These are phyloP conservation scores for Acorus gramineus DNA, from an alignment of 106 monocot species.

Conservation along the genomic window DNA sequence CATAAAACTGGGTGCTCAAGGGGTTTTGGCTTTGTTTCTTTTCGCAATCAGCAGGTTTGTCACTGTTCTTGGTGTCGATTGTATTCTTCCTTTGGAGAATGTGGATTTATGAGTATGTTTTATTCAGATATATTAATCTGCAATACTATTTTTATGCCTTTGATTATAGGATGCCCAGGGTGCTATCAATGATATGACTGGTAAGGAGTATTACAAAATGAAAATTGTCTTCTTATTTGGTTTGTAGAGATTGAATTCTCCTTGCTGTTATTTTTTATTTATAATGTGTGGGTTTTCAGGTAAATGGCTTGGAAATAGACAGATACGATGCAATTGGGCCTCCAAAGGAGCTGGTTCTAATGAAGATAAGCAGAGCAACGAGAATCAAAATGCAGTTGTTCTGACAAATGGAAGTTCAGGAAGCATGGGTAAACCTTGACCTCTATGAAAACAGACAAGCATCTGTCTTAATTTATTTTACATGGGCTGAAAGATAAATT, in stretches of 20 bases:
- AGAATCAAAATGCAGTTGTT: constrained; percentile 41
- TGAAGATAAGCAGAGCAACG: constrained; percentile 38
- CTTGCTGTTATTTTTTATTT: too few relatives aligned
- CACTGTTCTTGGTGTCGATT: background rate
- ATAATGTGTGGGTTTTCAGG: constrained; percentile 13
- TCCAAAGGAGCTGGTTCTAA: constrained; percentile 25
- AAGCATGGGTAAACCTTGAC: constrained; percentile 12
- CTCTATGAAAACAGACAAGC: too few relatives aligned
- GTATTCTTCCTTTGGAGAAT: background rate
- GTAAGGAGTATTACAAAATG: constrained; percentile 8
- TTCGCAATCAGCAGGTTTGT: too few relatives aligned
- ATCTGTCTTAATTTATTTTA: too few relatives aligned
- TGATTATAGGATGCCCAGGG: constrained; percentile 38
- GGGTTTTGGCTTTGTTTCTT: too few relatives aligned
- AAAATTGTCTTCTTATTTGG: too few relatives aligned
- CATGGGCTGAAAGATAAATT: too few relatives aligned
- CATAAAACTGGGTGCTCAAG: too few relatives aligned
- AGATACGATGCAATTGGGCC: constrained; percentile 73
- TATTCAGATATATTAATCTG: background rate
- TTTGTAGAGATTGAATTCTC: too few relatives aligned
- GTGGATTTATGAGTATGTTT: background rate
- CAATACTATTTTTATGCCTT: background rate
- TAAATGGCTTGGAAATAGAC: constrained; percentile 64
- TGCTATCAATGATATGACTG: constrained; percentile 44
- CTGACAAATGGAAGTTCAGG: constrained; percentile 42